Evolutionary conservation across 1,139 yeast genomes (phyloP).

Genomic region (Ogataea hybrid): DNA sequence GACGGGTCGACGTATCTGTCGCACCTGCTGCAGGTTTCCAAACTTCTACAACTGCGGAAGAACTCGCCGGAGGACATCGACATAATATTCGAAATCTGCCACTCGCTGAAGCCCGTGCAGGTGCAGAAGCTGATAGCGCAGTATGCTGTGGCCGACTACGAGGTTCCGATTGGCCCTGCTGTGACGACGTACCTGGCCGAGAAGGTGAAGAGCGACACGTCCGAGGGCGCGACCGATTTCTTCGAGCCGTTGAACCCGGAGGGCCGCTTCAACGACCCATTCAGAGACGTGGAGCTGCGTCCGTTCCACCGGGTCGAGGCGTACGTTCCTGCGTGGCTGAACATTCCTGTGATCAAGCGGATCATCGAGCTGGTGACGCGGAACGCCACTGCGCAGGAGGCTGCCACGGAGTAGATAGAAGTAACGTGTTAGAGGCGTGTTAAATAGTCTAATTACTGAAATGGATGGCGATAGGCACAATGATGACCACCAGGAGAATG

Average conservation of each 20-base stretch:
- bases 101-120: slow-evolving; percentile 90
- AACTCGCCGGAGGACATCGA: slow-evolving; percentile 88
- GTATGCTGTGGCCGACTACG: slow-evolving; percentile 95
- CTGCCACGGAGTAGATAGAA: slow-evolving; percentile 11
- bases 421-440: slow-evolving; percentile 1
- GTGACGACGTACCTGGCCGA: slow-evolving; percentile 84
- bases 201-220: slow-evolving; percentile 58
- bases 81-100: slow-evolving; percentile 91
- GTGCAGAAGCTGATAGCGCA: slow-evolving; percentile 88
- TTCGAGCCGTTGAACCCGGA: slow-evolving; percentile 68
- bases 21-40: slow-evolving; percentile 92
- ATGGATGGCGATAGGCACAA: slow-evolving; percentile 93
- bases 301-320: slow-evolving; percentile 91
- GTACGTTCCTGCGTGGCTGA: slow-evolving; percentile 94
- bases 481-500: slow-evolving; percentile 79
- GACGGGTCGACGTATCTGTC: slow-evolving; percentile 88
- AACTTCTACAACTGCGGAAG: slow-evolving; percentile 87
- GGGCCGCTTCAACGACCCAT: slow-evolving; percentile 87
- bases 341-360: slow-evolving; percentile 83
- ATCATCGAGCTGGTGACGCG: slow-evolving; percentile 88
- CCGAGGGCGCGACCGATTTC: slow-evolving; percentile 62
- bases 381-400: slow-evolving; percentile 48
- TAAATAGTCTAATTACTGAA: slow-evolving; percentile 44
- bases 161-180: slow-evolving; percentile 85
- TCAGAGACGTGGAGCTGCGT: slow-evolving; percentile 81